These are phyloP conservation scores for Trichoderma sp. DNA, from an alignment of 2,329 filamentous ascomycete species.

Conservation along the genomic window DNA sequence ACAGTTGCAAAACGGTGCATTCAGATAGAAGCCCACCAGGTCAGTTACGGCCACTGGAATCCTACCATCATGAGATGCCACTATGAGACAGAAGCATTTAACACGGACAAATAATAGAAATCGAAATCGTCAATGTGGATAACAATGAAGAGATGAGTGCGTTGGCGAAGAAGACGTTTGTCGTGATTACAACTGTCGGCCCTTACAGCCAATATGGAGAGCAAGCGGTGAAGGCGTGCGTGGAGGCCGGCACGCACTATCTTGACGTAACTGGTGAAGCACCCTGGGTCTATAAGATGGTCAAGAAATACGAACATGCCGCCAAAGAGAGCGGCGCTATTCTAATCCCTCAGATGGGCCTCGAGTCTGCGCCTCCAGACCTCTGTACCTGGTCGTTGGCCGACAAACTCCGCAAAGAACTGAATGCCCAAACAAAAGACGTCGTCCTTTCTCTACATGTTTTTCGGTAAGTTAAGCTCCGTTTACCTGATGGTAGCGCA, in stretches of 20 bases:
- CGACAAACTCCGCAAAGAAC: conserved; percentile 50
- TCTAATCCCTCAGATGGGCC: conserved; percentile 61
- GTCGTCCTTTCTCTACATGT: conserved; percentile 54
- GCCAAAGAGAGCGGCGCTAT: conserved; percentile 58
- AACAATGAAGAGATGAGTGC: conserved; percentile 48
- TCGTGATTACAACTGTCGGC: conserved; percentile 61
- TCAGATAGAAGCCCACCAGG: conserved; percentile 71
- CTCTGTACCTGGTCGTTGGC: conserved; percentile 58
- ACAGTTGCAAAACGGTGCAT: conserved; percentile 66
- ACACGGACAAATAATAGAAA: conserved; percentile 38
- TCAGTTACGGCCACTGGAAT: conserved; percentile 41
- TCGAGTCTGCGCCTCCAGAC: conserved; percentile 65
- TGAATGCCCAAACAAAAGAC: conserved; percentile 53
- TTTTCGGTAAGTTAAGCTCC: conserved; percentile 38
- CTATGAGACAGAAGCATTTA: not conserved
- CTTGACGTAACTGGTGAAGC: conserved; percentile 64
- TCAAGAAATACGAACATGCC: conserved; percentile 56
- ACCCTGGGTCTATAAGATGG: conserved; percentile 61
- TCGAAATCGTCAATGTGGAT: conserved; percentile 55
- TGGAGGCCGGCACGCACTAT: conserved; percentile 64
- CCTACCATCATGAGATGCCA: accelerated
- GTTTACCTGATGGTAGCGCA: not conserved
- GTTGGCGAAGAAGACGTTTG: conserved; percentile 57
- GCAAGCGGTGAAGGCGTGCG: conserved; percentile 61
- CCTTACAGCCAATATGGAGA: conserved; percentile 61